Base-by-base conservation (phyloP, 805 yeast genomes). In the Osmozyma mogii region DNA sequence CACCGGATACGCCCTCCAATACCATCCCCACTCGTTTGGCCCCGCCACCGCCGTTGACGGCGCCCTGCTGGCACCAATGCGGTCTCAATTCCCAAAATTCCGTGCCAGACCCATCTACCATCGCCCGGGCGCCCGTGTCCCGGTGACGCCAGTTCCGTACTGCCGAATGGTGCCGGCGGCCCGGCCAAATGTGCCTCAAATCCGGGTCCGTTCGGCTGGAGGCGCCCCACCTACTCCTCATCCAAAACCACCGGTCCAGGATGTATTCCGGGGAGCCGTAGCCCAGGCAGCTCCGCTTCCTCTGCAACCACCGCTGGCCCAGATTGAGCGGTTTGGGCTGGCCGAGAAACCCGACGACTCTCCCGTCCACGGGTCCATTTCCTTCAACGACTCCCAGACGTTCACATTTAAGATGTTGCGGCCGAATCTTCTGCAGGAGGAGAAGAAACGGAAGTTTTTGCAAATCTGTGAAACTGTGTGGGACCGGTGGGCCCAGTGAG, bases 251-350 rank as follows among this genome's bases (percentile, higher is more conserved):
- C 38, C 33, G 25, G 73, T 68, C 2, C 60, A 70, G 4, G 77
- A 71, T 42, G 72, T 71, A 3, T 71, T 66, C 39, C 59, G 57
- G 31, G 69, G 68, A 3, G 71, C 67, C 35, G 54, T 55, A 24
- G 50, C 65, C 11, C 58, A 62, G 34, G 58, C 54, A 13, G 76
- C 76, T 0, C 77, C 76, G 8, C 41, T 67, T 23, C 52, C 52
- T 15, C 65, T 74, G 10, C 77, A 71, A 42, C 76, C 77, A 4
- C 49, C 70, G 7, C 60, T 69, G 23, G 68, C 76, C 0, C 73
- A 70, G 41, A 47, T 26, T 19, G 43, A 40, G 33, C 24, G 29
- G 5, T 40, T 38, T 24, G 40, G n/a, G n/a, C n/a, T n/a, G n/a
- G n/a, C n/a, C n/a, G n/a, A 35, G 18, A 24, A 29, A 19, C 23